These are phyloP conservation scores for Ochetophila trinervis DNA, from an alignment of 306 rosid species.

Conservation along the genomic window DNA sequence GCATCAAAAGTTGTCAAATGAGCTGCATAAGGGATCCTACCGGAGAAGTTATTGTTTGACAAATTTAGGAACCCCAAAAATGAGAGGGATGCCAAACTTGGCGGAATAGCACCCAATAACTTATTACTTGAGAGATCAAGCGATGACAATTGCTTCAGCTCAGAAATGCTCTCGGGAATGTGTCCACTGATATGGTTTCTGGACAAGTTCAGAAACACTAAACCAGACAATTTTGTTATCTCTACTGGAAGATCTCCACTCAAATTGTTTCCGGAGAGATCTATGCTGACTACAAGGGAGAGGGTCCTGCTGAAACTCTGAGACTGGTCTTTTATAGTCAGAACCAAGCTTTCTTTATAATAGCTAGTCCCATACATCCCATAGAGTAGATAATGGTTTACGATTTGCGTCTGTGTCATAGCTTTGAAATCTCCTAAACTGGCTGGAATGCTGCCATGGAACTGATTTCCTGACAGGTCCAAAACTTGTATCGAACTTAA, in stretches of 20 bases:
- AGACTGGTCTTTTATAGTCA: slow-evolving; percentile 9
- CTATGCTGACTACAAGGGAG: slow-evolving; percentile 40
- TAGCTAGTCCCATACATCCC: neutral
- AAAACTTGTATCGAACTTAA: slow-evolving; percentile 41
- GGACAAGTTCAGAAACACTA: slow-evolving; percentile 37
- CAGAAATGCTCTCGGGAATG: slow-evolving; percentile 34
- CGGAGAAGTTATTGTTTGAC: slow-evolving; percentile 34
- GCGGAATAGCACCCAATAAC: slow-evolving; percentile 39
- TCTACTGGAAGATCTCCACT: slow-evolving; percentile 36
- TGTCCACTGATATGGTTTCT: slow-evolving; percentile 38
- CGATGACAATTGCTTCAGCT: slow-evolving; percentile 27
- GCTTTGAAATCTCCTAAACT: slow-evolving; percentile 33
- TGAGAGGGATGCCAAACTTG: slow-evolving; percentile 31
- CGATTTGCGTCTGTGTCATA: slow-evolving; percentile 4
- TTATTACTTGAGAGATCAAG: slow-evolving; percentile 46
- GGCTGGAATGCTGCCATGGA: slow-evolving; percentile 36
- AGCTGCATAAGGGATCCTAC: slow-evolving; percentile 32
- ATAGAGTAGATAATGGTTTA: neutral
- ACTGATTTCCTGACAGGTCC: slow-evolving; percentile 37
- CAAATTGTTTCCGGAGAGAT: slow-evolving; percentile 44
- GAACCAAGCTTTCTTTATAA: slow-evolving; percentile 30
- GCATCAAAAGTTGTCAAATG: slow-evolving; percentile 38
- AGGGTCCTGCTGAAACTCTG: slow-evolving; percentile 29
- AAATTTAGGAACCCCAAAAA: slow-evolving; percentile 37
- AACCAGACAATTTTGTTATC: slow-evolving; percentile 36